Base-by-base conservation (phyloP, 306 rosid genomes). In the Glycine tomentella region DNA sequence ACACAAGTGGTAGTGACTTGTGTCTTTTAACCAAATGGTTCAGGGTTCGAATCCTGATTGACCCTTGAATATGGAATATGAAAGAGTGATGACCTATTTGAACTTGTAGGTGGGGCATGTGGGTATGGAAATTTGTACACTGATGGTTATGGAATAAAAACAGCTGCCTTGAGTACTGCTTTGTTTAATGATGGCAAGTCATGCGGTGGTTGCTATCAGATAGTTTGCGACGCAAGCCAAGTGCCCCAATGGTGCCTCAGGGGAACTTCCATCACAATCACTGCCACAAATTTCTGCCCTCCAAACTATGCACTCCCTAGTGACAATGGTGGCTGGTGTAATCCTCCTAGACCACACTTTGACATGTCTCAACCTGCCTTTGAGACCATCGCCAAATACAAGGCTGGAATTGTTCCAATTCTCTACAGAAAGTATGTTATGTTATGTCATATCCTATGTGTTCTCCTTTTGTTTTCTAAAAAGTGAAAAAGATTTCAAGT, bases 221-320 rank as follows among this genome's bases (percentile, higher is more conserved):
- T 92, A 3, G 84, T 85, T 63, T 92, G 97, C 67, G 88, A 88
- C 25, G 68, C 70, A 52, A 82, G 15, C 3, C 20, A 85, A 66
- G 91, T 25, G 46, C 91, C 84, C 17, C 88, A 90, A 3, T 92
- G 92, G 97, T 92, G 95, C 58, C 87, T 85, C 4, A 80, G 49
- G 77, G 90, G 88, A 9, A 84, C 85, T 80, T 78, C 63, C 66
- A 87, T 90, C 48, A 87, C 86, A 65, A 80, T 92, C 45, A 92
- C 97, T 42, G 90, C 95, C 17, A 92, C 97, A 25, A 92, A 92
- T 75, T 87, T 86, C 74, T 90, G 97, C 71, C 97, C 97, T 3
- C 93, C 95, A 69, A 90, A 83, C 87, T 82, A 40, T 9, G 82
- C 78, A 38, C 87, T 74, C 4, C 86, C 91, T 3, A 88, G 20